Conservation (phyloP, 805 yeast genomes). For the Cyberlindnera subsufficiens region DNA sequence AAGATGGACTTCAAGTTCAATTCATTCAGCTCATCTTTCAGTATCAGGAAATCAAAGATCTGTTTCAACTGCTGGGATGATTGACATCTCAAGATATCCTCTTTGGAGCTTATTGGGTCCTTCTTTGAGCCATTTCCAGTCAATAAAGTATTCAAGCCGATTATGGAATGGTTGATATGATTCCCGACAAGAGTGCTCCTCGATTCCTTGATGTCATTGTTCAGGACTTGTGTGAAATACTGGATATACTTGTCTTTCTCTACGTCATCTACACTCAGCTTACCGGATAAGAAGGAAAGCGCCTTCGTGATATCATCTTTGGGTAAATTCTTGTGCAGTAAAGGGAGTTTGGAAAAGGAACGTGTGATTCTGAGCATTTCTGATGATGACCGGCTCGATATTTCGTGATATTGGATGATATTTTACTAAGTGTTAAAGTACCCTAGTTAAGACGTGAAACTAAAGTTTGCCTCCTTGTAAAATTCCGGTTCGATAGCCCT, state of each 20-base stretch:
- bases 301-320: constrained; percentile 11
- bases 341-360: constrained; percentile 2
- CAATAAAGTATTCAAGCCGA: constrained; percentile 12
- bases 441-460: too few relatives aligned
- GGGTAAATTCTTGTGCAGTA: constrained; percentile 4
- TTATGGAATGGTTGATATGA: constrained; percentile 15
- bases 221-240: constrained; percentile 13
- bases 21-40: constrained; percentile 4
- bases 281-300: constrained; percentile 4
- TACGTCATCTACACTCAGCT: constrained; percentile 1
- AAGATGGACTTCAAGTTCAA: constrained; percentile 9
- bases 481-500: too few relatives aligned
- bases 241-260: constrained; percentile 14
- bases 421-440: too few relatives aligned
- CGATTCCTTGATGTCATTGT: constrained; percentile 9
- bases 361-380: not conserved
- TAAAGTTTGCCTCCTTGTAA: too few relatives aligned
- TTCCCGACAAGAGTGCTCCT: not conserved
- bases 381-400: too few relatives aligned
- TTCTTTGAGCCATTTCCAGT: constrained; percentile 1
- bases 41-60: constrained; percentile 12
- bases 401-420: too few relatives aligned
- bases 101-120: constrained; percentile 5
- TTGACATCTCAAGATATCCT: constrained; percentile 2
- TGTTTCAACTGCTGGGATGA: constrained; percentile 4